These are phyloP conservation scores for Thalassiosira exigua DNA, from an alignment of 352 stramenopile species.

Conservation along the genomic window DNA sequence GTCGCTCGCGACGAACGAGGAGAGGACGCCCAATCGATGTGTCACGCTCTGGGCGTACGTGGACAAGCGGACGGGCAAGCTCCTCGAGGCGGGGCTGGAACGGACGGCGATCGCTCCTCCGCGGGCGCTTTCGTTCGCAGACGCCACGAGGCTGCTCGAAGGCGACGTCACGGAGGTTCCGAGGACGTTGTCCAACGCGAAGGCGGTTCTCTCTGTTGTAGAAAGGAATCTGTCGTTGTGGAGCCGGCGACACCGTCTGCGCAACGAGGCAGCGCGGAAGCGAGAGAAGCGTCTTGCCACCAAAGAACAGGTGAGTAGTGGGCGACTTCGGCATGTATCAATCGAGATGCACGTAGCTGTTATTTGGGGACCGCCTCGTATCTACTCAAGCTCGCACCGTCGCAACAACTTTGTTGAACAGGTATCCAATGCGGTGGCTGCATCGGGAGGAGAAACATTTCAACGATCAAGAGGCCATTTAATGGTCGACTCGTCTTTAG, in stretches of 20 bases:
- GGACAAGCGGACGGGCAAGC: constrained; percentile 74
- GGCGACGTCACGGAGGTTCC: constrained; percentile 22
- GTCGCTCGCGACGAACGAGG: constrained; percentile 53
- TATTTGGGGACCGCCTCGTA: too few species aligned
- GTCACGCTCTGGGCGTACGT: constrained; percentile 85
- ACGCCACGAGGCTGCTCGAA: constrained; percentile 69
- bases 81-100: constrained; percentile 81
- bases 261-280: constrained; percentile 59
- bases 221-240: constrained; percentile 67
- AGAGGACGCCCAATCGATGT: constrained; percentile 53
- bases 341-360: too few species aligned
- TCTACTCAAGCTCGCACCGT: too few species aligned
- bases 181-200: constrained; percentile 42
- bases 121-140: constrained; percentile 64
- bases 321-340: too few species aligned
- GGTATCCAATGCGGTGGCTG: too few species aligned
- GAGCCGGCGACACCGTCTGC: constrained; percentile 43
- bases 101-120: constrained; percentile 71
- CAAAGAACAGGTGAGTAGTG: constrained; percentile 69
- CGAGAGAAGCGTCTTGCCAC: constrained; percentile 64
- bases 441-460: constrained; percentile 70
- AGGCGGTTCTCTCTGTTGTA: constrained; percentile 57
- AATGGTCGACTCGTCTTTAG: constrained; percentile 77
- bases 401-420: too few species aligned
- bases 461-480: constrained; percentile 69